Evolutionary conservation across 768 basidiomycete genomes (phyloP).

Genomic region (Termitomyces sp.): DNA sequence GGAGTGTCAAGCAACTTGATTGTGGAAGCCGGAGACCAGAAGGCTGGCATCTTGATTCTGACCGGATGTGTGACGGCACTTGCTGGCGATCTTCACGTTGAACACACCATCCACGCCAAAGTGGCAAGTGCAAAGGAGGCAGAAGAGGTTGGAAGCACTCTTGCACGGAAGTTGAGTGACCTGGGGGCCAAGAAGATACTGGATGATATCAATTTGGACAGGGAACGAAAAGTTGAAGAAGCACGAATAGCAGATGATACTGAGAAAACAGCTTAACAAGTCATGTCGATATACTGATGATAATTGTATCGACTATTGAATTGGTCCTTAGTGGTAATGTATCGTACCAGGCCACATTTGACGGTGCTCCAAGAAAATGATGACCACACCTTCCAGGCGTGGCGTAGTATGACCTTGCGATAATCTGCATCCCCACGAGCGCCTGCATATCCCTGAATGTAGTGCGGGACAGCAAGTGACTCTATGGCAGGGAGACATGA

Average conservation of each 20-base stretch:
- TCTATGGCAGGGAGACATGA: conserved; percentile 59
- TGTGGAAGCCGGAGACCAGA: conserved; percentile 18
- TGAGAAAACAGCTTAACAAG: background rate
- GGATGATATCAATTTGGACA: conserved; percentile 74
- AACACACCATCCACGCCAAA: conserved; percentile 48
- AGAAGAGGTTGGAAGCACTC: conserved; percentile 57
- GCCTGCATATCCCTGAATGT: conserved; percentile 45
- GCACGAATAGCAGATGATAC: conserved; percentile 26
- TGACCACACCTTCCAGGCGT: conserved; percentile 14
- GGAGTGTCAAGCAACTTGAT: conserved; percentile 60
- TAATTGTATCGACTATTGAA: background rate
- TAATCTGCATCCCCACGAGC: conserved; percentile 66
- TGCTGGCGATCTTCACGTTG: conserved; percentile 66
- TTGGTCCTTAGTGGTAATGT: conserved; percentile 17
- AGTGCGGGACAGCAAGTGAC: conserved; percentile 53
- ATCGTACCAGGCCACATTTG: conserved; percentile 22
- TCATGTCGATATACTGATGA: background rate
- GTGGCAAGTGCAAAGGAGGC: conserved; percentile 54
- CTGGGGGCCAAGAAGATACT: conserved; percentile 75
- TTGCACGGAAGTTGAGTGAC: conserved; percentile 61
- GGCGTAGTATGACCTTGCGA: conserved; percentile 21
- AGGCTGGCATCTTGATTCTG: conserved; percentile 45
- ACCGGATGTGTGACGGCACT: conserved; percentile 84
- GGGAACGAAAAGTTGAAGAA: conserved; percentile 40
- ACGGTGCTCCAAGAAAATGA: conserved; percentile 17